Base-by-base conservation (phyloP, 1,139 yeast species). In the Pichia sp. region DNA sequence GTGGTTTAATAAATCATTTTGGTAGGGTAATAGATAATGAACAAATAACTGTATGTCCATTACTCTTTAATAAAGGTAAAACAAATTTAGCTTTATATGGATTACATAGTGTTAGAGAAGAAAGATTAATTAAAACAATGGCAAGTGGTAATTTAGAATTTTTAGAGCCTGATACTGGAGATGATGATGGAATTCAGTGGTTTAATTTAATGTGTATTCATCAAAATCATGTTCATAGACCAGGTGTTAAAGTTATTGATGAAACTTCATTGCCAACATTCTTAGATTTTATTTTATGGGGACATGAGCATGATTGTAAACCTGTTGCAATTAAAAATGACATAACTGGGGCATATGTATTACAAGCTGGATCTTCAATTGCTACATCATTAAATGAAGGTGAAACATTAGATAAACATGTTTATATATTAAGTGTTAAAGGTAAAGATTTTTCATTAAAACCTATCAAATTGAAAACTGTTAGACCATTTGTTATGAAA, bases 291-390 rank as follows among this genome's bases (percentile, higher is more conserved):
- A 80, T 92, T 0, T 69, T 89, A 2, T 92, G 99, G 99, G 99
- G 98, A 8, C 99, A 92, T 65, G 99, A 92, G 63, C 99, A 92
- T 66, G 97, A 92, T 63, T 89, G 97, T 61, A 74, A 84, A 7
- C 87, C 92, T 1, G 79, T 78, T 53, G 82, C 96, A 0, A 74
- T 71, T 0, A 71, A 71, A 43, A 89, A 88, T 61, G 76, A 85
- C 0, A 76, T 76, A 28, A 81, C 80, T 31, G 83, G 82, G 1
- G 88, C 90, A 62, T 81, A 81, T 52, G 89, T 90, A 0, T 72
- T 94, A 41, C 96, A 90, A 63, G 95, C 96, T 0, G 99, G 99
- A 0, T 87, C 96, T 2, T 86, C 96, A 0, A 86, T 92, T 25
- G 97, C 96, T 0, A 92, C 99, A 0, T 84, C 96, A 11, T 70